Evolutionary conservation across 768 basidiomycete species (phyloP).

Genomic region (Mycena amicta): DNA sequence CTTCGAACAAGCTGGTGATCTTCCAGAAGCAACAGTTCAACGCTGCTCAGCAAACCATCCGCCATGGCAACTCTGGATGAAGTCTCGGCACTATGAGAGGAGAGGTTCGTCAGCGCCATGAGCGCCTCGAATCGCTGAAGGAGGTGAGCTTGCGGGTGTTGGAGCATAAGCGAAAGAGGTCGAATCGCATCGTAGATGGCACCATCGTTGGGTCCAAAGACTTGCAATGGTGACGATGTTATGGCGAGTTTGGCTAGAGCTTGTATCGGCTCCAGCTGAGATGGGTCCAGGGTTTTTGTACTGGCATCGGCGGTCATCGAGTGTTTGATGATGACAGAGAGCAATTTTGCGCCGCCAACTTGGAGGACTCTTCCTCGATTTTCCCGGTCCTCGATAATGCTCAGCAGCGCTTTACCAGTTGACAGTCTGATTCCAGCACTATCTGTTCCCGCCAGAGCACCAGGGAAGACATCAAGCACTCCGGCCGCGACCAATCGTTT

Average conservation of each 20-base stretch:
- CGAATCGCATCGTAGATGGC: constrained; percentile 81
- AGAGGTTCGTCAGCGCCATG: constrained; percentile 96
- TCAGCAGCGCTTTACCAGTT: constrained; percentile 65
- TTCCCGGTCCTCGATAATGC: constrained; percentile 74
- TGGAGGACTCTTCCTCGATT: constrained; percentile 78
- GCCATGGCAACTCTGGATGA: constrained; percentile 68
- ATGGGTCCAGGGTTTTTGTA: constrained; percentile 36
- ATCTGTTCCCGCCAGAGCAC: constrained; percentile 57
- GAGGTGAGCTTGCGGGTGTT: constrained; percentile 65
- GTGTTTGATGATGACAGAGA: constrained; percentile 58
- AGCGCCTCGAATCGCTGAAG: constrained; percentile 90
- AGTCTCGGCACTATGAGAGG: constrained; percentile 70
- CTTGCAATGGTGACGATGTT: constrained; percentile 85
- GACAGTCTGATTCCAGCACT: constrained; percentile 63
- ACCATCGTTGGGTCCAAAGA: constrained; percentile 85
- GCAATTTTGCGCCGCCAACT: constrained; percentile 75
- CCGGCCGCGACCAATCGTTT: constrained; percentile 61
- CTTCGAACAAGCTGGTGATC: constrained; percentile 82
- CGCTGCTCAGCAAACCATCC: constrained; percentile 61
- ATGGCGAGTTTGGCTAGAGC: constrained; percentile 92
- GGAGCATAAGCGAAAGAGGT: constrained; percentile 75
- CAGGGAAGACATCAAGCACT: constrained; percentile 61
- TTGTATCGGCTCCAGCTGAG: constrained; percentile 71
- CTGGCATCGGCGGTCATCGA: constrained; percentile 34
- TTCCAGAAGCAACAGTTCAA: constrained; percentile 78